Conservation (phyloP, 2,329 filamentous ascomycete genomes). For the Aschersonia sp. region DNA sequence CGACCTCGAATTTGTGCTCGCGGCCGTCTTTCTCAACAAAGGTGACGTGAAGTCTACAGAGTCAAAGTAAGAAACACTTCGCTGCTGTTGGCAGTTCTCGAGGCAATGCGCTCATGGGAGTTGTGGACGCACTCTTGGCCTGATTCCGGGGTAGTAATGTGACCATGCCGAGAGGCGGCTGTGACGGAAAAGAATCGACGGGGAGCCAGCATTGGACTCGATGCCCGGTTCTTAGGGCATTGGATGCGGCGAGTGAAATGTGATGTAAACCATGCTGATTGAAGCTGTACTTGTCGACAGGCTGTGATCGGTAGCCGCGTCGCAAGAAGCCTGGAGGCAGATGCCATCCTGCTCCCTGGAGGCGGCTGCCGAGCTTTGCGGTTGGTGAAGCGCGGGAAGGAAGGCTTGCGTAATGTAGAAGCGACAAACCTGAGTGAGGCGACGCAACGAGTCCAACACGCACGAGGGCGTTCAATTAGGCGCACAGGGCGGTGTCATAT, state of each 20-base stretch:
- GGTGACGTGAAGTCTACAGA: constrained; percentile 62
- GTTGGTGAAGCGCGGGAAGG: too few relatives aligned
- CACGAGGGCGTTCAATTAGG: too few relatives aligned
- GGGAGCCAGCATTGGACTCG: neutral
- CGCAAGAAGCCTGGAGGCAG: constrained; percentile 18
- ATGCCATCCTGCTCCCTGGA: constrained; percentile 7
- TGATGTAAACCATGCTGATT: constrained; percentile 1
- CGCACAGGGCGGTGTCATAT: neutral
- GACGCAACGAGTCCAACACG: too few relatives aligned
- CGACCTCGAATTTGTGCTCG: constrained; percentile 63
- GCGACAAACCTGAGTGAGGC: too few relatives aligned
- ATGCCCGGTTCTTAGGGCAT: neutral
- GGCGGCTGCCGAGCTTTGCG: too few relatives aligned
- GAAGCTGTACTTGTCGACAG: constrained; percentile 14
- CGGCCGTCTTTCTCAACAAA: constrained; percentile 86
- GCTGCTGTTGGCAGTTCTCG: neutral
- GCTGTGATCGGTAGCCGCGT: constrained; percentile 16
- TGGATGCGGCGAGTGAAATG: neutral
- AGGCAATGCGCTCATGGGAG: neutral
- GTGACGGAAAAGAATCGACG: constrained; percentile 52
- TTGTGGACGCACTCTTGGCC: constrained; percentile 69
- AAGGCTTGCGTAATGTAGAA: too few relatives aligned
- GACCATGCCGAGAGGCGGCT: constrained; percentile 50
- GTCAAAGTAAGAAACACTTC: neutral
- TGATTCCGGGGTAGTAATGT: constrained; percentile 69